phyloP scores from a whole-genome alignment of 2,329 filamentous ascomycete genomes.

The Claviceps spartinae region DNA sequence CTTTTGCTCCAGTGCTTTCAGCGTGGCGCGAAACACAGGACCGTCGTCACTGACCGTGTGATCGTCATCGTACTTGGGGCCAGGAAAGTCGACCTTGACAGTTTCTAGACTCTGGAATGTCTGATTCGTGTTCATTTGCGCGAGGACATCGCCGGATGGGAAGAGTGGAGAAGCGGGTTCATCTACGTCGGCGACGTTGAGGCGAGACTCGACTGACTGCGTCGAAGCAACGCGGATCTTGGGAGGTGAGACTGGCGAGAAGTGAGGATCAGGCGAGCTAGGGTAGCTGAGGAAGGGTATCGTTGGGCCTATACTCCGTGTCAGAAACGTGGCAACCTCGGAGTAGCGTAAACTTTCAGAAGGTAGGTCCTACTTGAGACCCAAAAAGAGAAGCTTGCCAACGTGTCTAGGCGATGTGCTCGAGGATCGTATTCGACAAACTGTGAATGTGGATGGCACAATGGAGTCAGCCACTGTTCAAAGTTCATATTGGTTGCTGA shows the following conservation, averaged over 20 bases:
- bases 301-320: slow-evolving; percentile 25
- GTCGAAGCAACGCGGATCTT: slow-evolving; percentile 74
- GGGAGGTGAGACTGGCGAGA: slow-evolving; percentile 59
- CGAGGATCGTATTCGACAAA: slow-evolving; percentile 96
- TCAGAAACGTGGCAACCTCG: background rate
- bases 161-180: slow-evolving; percentile 42
- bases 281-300: slow-evolving; percentile 37
- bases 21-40: slow-evolving; percentile 87
- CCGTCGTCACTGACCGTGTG: slow-evolving; percentile 79
- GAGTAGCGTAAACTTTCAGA: background rate
- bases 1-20: slow-evolving; percentile 93
- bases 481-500: background rate
- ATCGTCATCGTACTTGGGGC: slow-evolving; percentile 75
- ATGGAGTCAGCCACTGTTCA: background rate
- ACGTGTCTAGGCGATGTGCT: slow-evolving; percentile 73
- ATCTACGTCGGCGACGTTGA: slow-evolving; percentile 57
- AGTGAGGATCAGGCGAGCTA: slow-evolving; percentile 54
- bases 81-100: slow-evolving; percentile 78
- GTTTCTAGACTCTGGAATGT: slow-evolving; percentile 26
- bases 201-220: slow-evolving; percentile 72
- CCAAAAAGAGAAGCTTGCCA: slow-evolving; percentile 92
- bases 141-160: slow-evolving; percentile 23
- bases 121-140: slow-evolving; percentile 13
- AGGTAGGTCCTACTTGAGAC: slow-evolving; percentile 56
- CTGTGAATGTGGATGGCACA: slow-evolving; percentile 24